phyloP scores from a whole-genome alignment of 495 filamentous ascomycete genomes.

The Evernia prunastri region DNA sequence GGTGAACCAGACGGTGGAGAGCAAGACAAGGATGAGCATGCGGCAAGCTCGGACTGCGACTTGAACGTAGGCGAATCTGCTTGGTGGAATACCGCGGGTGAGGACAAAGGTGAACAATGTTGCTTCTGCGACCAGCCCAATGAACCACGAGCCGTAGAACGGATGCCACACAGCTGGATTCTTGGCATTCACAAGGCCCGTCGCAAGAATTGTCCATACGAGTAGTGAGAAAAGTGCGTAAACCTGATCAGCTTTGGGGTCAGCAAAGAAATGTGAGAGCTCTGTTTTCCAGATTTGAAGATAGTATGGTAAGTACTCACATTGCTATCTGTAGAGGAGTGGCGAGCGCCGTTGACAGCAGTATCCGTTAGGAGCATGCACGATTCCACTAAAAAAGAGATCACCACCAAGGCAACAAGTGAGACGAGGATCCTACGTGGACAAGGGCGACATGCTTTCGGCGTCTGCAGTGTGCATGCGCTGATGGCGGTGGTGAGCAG shows the following conservation, averaged over 20 bases:
- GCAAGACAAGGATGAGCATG: conserved; percentile 28
- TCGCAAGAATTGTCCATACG: conserved; percentile 48
- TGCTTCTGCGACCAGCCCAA: conserved; percentile 47
- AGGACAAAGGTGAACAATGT: conserved; percentile 34
- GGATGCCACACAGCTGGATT: conserved; percentile 52
- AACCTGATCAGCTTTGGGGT: conserved; percentile 26
- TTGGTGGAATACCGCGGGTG: background rate
- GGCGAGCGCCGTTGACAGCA: background rate
- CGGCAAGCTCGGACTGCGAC: conserved; percentile 28
- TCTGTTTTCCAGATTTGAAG: background rate
- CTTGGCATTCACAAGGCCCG: conserved; percentile 41
- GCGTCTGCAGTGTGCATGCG: conserved; percentile 50
- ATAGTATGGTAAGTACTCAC: background rate
- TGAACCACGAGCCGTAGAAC: conserved; percentile 49
- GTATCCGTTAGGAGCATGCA: conserved; percentile 13
- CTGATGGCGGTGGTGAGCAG: conserved; percentile 43
- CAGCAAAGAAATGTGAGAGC: background rate
- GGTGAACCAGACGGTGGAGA: conserved; percentile 28
- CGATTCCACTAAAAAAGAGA: conserved; percentile 35
- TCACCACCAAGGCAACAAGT: conserved; percentile 42
- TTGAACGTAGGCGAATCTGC: conserved; percentile 19
- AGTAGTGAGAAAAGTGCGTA: conserved; percentile 50
- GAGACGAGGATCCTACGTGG: conserved; percentile 42
- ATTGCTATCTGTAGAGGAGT: conserved; percentile 15
- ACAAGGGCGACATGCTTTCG: conserved; percentile 33